Conservation (phyloP, 2,329 filamentous ascomycete genomes). For the Trichothecium sympodiale region DNA sequence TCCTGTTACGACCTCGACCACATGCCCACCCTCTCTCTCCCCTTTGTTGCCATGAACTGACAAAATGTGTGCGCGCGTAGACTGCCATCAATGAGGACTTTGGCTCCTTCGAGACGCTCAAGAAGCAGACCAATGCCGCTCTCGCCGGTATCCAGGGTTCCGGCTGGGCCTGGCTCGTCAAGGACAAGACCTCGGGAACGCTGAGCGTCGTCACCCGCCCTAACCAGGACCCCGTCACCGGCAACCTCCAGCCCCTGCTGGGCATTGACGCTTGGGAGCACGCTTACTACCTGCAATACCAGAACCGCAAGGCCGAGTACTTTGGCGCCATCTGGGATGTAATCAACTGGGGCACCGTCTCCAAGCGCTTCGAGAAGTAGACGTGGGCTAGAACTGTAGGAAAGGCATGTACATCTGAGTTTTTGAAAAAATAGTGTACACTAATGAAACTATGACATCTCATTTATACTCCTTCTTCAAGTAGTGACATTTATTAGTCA, state of each 20-base stretch:
- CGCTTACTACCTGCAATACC: slow-evolving; percentile 90
- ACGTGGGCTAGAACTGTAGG: too few species aligned
- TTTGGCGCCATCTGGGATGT: slow-evolving; percentile 89
- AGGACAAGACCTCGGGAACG: slow-evolving; percentile 51
- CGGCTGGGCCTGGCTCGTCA: slow-evolving; percentile 85
- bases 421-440: slow-evolving; percentile 4
- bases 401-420: too few species aligned
- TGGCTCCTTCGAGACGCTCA: slow-evolving; percentile 53
- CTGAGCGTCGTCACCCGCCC: slow-evolving; percentile 59
- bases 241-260: slow-evolving; percentile 69
- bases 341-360: slow-evolving; percentile 87
- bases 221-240: slow-evolving; percentile 84
- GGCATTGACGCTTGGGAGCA: slow-evolving; percentile 96
- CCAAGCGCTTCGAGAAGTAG: slow-evolving; percentile 56
- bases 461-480: too few species aligned
- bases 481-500: too few species aligned
- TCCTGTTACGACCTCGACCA: slow-evolving; percentile 28
- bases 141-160: slow-evolving; percentile 73
- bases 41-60: too few species aligned
- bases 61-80: slow-evolving; percentile 19
- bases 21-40: neutral
- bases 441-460: too few species aligned
- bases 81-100: slow-evolving; percentile 54
- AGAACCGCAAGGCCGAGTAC: slow-evolving; percentile 96
- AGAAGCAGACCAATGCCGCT: slow-evolving; percentile 55